These are phyloP conservation scores for Torrubiella hemipterigena DNA, from an alignment of 2,329 filamentous ascomycete species.

Conservation along the genomic window DNA sequence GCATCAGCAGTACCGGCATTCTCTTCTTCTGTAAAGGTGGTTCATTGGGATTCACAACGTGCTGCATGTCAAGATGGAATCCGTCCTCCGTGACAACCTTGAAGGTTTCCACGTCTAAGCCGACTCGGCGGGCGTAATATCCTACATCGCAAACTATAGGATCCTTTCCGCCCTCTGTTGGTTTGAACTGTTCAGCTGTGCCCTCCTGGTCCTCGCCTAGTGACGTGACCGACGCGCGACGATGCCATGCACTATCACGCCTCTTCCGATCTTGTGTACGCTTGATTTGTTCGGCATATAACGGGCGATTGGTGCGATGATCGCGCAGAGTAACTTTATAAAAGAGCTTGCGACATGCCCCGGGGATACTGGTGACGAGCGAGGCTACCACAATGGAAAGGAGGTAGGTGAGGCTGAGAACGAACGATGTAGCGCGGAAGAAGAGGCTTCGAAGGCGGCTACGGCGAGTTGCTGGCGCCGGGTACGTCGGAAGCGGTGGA, in stretches of 20 bases:
- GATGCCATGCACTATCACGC: slow-evolving; percentile 45
- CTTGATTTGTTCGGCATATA: slow-evolving; percentile 59
- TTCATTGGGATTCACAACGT: slow-evolving; percentile 74
- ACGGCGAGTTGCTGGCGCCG: slow-evolving; percentile 58
- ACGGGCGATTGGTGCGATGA: slow-evolving; percentile 49
- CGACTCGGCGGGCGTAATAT: slow-evolving; percentile 81
- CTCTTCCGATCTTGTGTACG: slow-evolving; percentile 38
- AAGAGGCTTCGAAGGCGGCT: slow-evolving; percentile 52
- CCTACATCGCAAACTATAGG: slow-evolving; percentile 64
- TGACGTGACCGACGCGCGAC: slow-evolving; percentile 15
- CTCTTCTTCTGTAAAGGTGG: slow-evolving; percentile 36
- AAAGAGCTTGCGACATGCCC: slow-evolving; percentile 34
- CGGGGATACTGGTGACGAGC: slow-evolving; percentile 53
- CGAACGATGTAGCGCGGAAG: slow-evolving; percentile 57
- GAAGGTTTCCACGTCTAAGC: slow-evolving; percentile 72
- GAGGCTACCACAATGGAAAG: slow-evolving; percentile 64
- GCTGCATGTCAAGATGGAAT: slow-evolving; percentile 81
- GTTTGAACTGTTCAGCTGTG: slow-evolving; percentile 47
- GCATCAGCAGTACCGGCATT: slow-evolving; percentile 79
- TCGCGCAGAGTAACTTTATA: slow-evolving; percentile 45
- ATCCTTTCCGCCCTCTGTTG: slow-evolving; percentile 72
- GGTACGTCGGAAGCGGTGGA: slow-evolving; percentile 71
- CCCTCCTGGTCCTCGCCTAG: slow-evolving; percentile 28
- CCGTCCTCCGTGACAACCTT: slow-evolving; percentile 88
- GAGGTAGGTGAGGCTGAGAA: slow-evolving; percentile 69